Percentiles rank a stretch among this genome's conserved stretches.
Conservation (phyloP, 2,329 filamentous ascomycete species). For the Penicillium sp. region DNA sequence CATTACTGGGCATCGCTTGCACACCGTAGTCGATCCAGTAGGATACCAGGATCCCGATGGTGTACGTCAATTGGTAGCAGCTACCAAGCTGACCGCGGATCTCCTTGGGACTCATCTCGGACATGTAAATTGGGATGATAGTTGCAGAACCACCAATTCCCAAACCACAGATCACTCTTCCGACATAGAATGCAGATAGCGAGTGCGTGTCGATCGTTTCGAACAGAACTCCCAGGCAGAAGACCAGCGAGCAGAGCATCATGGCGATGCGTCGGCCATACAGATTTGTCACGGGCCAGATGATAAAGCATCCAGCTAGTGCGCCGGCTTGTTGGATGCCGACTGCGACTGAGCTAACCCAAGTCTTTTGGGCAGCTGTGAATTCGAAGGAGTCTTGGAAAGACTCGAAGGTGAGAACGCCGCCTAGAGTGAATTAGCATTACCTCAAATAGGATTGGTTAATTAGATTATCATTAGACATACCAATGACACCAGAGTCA, state of each 20-base stretch:
- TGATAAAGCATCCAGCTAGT: constrained; percentile 54
- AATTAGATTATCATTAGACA: neutral
- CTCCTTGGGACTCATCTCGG: constrained; percentile 50
- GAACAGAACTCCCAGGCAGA: constrained; percentile 49
- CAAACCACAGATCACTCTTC: constrained; percentile 50
- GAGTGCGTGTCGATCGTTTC: constrained; percentile 52
- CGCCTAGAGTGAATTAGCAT: constrained; percentile 32
- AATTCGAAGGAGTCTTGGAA: constrained; percentile 49
- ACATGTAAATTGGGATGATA: constrained; percentile 47
- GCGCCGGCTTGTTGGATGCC: constrained; percentile 56
- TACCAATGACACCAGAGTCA: constrained; percentile 48
- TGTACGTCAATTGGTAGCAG: constrained; percentile 57
- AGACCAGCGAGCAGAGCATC: constrained; percentile 49
- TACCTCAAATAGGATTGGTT: neutral
- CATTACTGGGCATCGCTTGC: constrained; percentile 26
- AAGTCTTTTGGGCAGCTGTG: constrained; percentile 42
- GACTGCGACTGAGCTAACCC: constrained; percentile 52
- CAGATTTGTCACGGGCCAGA: constrained; percentile 52
- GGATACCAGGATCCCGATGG: constrained; percentile 52
- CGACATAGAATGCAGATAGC: constrained; percentile 48
- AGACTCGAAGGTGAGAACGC: constrained; percentile 50
- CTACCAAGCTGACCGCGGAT: constrained; percentile 52
- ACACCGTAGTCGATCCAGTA: constrained; percentile 57
- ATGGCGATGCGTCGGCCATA: constrained; percentile 50
- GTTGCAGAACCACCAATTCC: constrained; percentile 52